Evolutionary conservation across 805 yeast genomes (phyloP), one percentile per base, ranked within the genome.

Genomic region (Lipomyces mesembrius): DNA sequence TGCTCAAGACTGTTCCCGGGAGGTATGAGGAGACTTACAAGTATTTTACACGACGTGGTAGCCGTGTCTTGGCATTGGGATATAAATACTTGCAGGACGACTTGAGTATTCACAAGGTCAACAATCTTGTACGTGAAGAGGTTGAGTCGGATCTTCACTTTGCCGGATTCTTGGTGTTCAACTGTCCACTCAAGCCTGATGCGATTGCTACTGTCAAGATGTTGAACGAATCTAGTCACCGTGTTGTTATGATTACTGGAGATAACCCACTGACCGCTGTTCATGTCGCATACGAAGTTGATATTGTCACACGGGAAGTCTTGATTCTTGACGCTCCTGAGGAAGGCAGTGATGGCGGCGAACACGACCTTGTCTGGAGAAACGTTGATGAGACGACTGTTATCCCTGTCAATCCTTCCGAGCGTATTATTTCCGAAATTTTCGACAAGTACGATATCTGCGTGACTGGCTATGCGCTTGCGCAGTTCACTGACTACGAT

Each of bases 201-300:
- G 99, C 99, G 49, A 82, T 91, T 76, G 96, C 88, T 72, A 89
- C 97, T 53, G 88, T 95, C 72, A 83, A 86, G 75, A 94, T 92
- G 98, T 84, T 95, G 79, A 94, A 92, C 79, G 96, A 92, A 76
- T 92, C 98, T 0, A 87, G 94, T 63, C 99, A 95, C 78, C 92
- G 99, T 77, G 91, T 92, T 77, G 87, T 95, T 55, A 95, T 95
- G 99, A 95, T 95, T 73, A 95, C 99, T 59, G 99, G 99, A 83
- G 99, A 95, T 80, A 95, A 94, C 79, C 98, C 99, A 52, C 85
- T 95, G 76, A 95, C 99, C 72, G 99, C 99, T 39, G 95, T 95
- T 68, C 98, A 94, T 77, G 99, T 95, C 73, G 98, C 98, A 27
- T 88, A 88, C 74, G 97, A 92, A 79, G 98, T 95, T 67, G 89